Base-by-base conservation (phyloP, 2,329 filamentous ascomycete species). In the Berkeleyomyces rouxiae region DNA sequence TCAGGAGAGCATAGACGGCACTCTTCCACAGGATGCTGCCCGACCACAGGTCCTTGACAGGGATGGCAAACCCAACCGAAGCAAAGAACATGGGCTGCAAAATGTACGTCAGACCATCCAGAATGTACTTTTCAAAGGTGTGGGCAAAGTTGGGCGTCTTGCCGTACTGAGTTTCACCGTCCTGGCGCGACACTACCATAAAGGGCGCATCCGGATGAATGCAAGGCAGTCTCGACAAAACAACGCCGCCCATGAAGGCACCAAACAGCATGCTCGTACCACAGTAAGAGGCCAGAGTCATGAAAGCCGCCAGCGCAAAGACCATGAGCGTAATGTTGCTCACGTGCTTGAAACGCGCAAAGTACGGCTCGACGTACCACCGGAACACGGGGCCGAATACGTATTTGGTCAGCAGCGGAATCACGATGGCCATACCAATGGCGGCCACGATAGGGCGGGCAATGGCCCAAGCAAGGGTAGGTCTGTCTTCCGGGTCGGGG, bases 1-100 rank as follows among this genome's bases (percentile, higher is more conserved):
- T 84, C 3, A 84, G 70, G 0, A 79, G 66, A 0, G 80, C 73
- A 65, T 83, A 83, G 1, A 84, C 73, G 3, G 83, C 66, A 3
- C 81, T 81, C 7, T 77, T 75, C 81, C 81, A 85, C 10, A 84
- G 68, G 6, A 81, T 72, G 1, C 68, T 66, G 5, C 76, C 76
- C 3, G 68, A 68, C 67, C 82, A 84, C 73, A 84, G 78, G 23
- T 76, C 72, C 0, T 75, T 76, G 59, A 83, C 81, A 0, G 82
- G 82, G 7, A 84, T 82, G 1, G 81, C 78, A 66, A 84, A 84
- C 10, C 82, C 82, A 61, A 84, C 80, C 0, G 73, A 70, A 62
- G 75, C 81, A 67, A 84, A 84, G 70, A 84, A 84, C 49, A 83
- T 73, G 0, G 82, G 81, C 59, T 77, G 77, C 3, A 84, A 68